Base-by-base conservation (phyloP, 106 monocot genomes). In the Posidonia australis region DNA sequence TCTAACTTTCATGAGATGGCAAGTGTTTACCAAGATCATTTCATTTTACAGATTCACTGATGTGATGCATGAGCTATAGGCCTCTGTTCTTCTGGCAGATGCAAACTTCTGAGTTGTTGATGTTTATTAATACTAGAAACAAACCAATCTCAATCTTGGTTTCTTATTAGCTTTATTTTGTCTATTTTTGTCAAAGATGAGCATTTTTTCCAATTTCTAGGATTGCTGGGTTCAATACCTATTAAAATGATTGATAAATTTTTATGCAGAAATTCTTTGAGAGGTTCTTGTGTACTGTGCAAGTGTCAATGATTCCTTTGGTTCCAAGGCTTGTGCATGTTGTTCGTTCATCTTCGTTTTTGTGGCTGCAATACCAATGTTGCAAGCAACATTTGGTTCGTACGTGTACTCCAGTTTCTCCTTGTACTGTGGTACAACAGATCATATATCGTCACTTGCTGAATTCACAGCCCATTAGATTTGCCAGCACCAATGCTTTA, bases 401-500 rank as follows among this genome's bases (percentile, higher is more conserved):
- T 44, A 12, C 7, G 4, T 62, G 9, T 62, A 10, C 36, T 44
- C 11, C 41, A 20, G 13, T 13, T 20, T 43, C 44, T 52, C 10
- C 16, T 31, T 0, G 14, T 42, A 13, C 20, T 12, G 1, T 51
- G 56, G 55, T 54, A 18, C 71, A 43, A 26, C 55, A 25, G 13
- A 13, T 60, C 42, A 5, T 17, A 23, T 22, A 48, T 75, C 59
- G 18, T 64, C 53, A 27, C 32, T 20, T 47, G 64, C 77, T 75
- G 10, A 52, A 54, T 9, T 46, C 69, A 23, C 74, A 76, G 46
- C 72, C 28, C 64, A 55, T 13, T 43, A 83, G 42, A 36, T 42
- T 42, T 20, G 42, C 20, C 22, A 48, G 64, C 46, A 54, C 66
- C 59, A 84, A 80, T 74, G 76, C 79, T 62, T 36, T 74, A 49